Conservation (phyloP, 768 basidiomycete species). For the Phaffia australis region DNA sequence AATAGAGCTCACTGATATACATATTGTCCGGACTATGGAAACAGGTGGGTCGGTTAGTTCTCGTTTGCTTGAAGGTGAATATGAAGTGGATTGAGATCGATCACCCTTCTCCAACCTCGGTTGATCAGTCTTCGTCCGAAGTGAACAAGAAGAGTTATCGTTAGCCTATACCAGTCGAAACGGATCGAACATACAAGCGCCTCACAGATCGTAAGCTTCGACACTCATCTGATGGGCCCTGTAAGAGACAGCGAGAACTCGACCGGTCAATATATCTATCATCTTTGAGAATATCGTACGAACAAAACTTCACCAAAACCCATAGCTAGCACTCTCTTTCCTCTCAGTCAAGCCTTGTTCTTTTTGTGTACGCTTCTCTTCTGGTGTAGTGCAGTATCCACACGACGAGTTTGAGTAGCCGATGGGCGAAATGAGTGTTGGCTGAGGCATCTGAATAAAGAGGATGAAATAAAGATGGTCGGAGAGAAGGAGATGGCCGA, state of each 20-base stretch:
- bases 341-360: not conserved
- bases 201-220: not conserved
- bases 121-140: conserved; percentile 19
- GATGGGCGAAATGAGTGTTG: conserved; percentile 20
- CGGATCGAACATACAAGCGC: not conserved
- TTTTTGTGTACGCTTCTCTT: not conserved
- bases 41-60: not conserved
- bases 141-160: not conserved
- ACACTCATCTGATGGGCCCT: conserved; percentile 16
- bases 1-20: conserved; percentile 10
- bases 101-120: conserved; percentile 15
- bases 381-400: conserved; percentile 20
- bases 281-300: not conserved
- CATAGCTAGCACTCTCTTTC: conserved; percentile 16
- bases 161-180: not conserved
- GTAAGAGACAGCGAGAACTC: not conserved
- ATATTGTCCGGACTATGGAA: not conserved
- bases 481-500: too few relatives aligned
- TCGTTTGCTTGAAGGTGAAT: not conserved
- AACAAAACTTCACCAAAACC: conserved; percentile 9
- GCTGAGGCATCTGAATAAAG: conserved; percentile 7
- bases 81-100: not conserved
- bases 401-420: conserved; percentile 19
- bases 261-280: not conserved
- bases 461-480: too few relatives aligned